Percentiles rank a stretch among this genome's conserved stretches.
phyloP scores from a whole-genome alignment of 805 yeast species.

The Lipomyces yamanashiensis region DNA sequence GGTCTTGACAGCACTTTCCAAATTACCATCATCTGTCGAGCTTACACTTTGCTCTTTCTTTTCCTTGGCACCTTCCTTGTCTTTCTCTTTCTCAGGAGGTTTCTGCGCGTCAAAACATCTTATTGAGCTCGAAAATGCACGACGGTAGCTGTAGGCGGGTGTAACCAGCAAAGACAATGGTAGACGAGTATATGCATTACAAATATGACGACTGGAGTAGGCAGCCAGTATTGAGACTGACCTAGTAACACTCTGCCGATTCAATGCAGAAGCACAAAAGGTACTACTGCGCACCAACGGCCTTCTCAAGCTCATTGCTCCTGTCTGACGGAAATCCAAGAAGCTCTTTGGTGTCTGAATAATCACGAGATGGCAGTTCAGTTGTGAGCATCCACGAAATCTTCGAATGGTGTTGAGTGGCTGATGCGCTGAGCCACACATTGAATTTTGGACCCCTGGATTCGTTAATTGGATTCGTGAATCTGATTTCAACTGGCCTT shows the following conservation, averaged over 20 bases:
- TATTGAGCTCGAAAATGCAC: conserved; percentile 8
- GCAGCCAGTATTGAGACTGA: neutral
- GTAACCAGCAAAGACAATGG: neutral
- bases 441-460: conserved; percentile 9
- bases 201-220: neutral
- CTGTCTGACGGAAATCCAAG: neutral
- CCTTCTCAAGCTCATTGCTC: neutral
- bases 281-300: neutral
- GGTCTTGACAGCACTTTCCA: conserved; percentile 14
- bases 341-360: neutral
- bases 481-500: neutral
- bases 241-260: neutral
- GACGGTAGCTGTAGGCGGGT: neutral
- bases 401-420: neutral
- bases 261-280: neutral
- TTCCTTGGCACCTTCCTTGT: neutral
- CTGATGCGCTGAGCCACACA: neutral
- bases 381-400: no score
- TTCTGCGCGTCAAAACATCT: neutral
- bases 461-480: conserved; percentile 5
- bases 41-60: neutral
- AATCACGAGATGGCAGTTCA: no score
- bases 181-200: neutral
- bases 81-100: neutral
- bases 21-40: conserved; percentile 8